A percentile compares a stretch with the other conserved stretches of the same genome.
phyloP scores from a whole-genome alignment of 805 yeast genomes.

The Ogataea sp. region DNA sequence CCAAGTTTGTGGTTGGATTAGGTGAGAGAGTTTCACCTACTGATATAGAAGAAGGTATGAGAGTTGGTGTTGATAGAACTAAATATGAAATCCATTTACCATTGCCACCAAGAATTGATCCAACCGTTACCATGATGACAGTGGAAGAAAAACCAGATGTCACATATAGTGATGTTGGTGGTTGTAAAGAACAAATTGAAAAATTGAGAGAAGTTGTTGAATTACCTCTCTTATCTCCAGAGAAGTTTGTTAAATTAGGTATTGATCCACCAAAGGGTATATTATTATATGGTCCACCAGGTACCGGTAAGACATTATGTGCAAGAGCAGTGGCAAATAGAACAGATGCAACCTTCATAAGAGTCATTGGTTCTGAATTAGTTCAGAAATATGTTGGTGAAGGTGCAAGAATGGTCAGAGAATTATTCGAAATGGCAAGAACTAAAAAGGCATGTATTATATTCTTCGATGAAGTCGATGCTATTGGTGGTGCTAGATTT shows the following conservation, averaged over 20 bases:
- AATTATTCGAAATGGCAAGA: slow-evolving; percentile 97
- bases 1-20: slow-evolving; percentile 92
- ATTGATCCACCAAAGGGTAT: slow-evolving; percentile 99
- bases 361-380: slow-evolving; percentile 97
- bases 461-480: slow-evolving; percentile 97
- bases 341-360: slow-evolving; percentile 96
- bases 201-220: slow-evolving; percentile 95
- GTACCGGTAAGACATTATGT: slow-evolving; percentile 96
- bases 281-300: slow-evolving; percentile 94
- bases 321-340: slow-evolving; percentile 99
- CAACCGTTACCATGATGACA: slow-evolving; percentile 98
- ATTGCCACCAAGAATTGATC: slow-evolving; percentile 95
- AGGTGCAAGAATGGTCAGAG: slow-evolving; percentile 99
- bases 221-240: slow-evolving; percentile 88
- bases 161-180: slow-evolving; percentile 97
- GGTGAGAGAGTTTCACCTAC: slow-evolving; percentile 98
- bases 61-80: slow-evolving; percentile 97
- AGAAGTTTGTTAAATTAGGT: slow-evolving; percentile 92
- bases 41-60: slow-evolving; percentile 98
- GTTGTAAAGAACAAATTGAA: slow-evolving; percentile 97
- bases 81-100: slow-evolving; percentile 97
- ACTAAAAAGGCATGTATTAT: slow-evolving; percentile 97
- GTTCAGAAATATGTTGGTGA: slow-evolving; percentile 99
- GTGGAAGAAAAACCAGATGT: slow-evolving; percentile 99
- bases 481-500: slow-evolving; percentile 99